Evolutionary conservation across 1,139 yeast genomes (phyloP).

Genomic region (Zygoascus hellenicus): DNA sequence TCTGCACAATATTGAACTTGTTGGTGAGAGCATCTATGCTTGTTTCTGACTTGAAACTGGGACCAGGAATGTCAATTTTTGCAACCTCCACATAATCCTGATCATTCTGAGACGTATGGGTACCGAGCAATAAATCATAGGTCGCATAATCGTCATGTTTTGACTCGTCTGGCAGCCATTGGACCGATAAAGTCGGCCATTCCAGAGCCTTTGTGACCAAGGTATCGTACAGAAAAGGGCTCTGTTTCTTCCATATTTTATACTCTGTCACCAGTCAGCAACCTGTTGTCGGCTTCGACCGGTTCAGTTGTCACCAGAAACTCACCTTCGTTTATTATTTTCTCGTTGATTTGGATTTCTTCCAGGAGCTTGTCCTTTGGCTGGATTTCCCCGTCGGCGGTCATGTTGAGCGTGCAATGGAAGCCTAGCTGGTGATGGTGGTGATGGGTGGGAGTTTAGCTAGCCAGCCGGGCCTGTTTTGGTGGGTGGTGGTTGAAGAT

Average conservation of each 20-base stretch:
- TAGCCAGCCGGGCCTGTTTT: not conserved
- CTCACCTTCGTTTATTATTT: constrained; percentile 41
- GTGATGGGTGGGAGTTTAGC: constrained; percentile 1
- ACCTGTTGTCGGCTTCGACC: not conserved
- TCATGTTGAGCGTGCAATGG: constrained; percentile 4
- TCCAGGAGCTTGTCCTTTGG: constrained; percentile 18
- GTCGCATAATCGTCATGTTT: constrained; percentile 25
- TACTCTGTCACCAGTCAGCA: constrained; percentile 20
- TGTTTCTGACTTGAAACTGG: constrained; percentile 18
- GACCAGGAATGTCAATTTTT: constrained; percentile 59
- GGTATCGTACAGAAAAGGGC: constrained; percentile 77
- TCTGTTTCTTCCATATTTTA: constrained; percentile 75
- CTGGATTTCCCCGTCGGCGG: constrained; percentile 5
- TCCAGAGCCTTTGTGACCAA: constrained; percentile 61
- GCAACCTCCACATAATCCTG: constrained; percentile 72
- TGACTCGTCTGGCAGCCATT: constrained; percentile 34
- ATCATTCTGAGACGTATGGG: constrained; percentile 79
- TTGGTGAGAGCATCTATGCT: constrained; percentile 23
- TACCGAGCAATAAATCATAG: constrained; percentile 56
- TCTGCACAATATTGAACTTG: constrained; percentile 52
- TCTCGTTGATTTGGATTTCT: constrained; percentile 46
- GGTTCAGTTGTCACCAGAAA: not conserved
- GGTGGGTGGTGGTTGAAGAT: not conserved
- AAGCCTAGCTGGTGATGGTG: not conserved
- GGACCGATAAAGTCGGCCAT: constrained; percentile 44